A percentile compares a stretch with the other conserved stretches of the same genome.
Conservation (phyloP, 2,329 filamentous ascomycete species). For the Didymella pomorum region DNA sequence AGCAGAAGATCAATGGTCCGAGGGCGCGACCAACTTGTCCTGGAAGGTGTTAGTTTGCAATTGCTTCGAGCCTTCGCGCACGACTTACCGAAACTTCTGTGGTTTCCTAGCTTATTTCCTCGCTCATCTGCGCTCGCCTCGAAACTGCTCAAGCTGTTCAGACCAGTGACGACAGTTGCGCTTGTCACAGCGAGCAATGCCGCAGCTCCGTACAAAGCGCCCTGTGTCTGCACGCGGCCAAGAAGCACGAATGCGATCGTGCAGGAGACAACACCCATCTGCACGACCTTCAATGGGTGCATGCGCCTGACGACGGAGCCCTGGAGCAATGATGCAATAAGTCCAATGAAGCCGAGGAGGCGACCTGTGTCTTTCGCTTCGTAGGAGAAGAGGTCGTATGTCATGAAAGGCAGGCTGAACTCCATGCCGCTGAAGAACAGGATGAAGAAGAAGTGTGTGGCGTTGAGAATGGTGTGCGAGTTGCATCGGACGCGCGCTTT, state of each 20-base stretch:
- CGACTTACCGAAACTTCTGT: conserved; percentile 68
- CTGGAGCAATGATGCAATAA: conserved; percentile 91
- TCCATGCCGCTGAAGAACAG: conserved; percentile 99
- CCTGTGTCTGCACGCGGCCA: conserved; percentile 70
- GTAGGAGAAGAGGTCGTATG: conserved; percentile 90
- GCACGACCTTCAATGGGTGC: conserved; percentile 80
- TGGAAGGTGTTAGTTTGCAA: conserved; percentile 46
- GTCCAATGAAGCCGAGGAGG: conserved; percentile 87
- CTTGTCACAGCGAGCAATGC: conserved; percentile 87
- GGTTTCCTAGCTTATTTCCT: conserved; percentile 83
- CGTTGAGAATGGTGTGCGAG: conserved; percentile 81
- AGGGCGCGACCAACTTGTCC: conserved; percentile 88
- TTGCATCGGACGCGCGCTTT: conserved; percentile 69
- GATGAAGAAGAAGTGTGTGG: conserved; percentile 87
- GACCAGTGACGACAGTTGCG: conserved; percentile 90
- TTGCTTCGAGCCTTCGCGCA: neutral
- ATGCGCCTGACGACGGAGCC: conserved; percentile 88
- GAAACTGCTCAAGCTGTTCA: conserved; percentile 91
- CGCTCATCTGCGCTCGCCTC: conserved; percentile 82
- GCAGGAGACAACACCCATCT: conserved; percentile 79
- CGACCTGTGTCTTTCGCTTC: conserved; percentile 80
- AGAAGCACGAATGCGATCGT: conserved; percentile 83
- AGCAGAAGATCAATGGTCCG: conserved; percentile 90
- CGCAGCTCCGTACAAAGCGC: conserved; percentile 80
- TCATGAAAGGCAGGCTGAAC: conserved; percentile 97